These are phyloP conservation scores for Urochloa ruziziensis DNA, from an alignment of 176 grass and related monocot genomes.

Conservation along the genomic window DNA sequence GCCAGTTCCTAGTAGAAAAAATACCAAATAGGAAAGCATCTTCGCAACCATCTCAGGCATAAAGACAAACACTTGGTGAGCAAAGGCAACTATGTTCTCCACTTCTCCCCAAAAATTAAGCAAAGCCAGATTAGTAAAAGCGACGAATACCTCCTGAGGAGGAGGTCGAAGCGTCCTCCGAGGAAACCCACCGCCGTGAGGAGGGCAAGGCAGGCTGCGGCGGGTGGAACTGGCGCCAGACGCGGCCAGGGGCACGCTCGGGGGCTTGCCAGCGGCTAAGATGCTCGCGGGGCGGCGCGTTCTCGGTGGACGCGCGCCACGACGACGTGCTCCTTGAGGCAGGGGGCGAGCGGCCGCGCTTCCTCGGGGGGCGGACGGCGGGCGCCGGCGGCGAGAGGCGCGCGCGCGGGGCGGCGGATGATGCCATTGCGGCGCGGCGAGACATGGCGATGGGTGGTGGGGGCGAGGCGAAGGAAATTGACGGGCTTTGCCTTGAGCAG, in stretches of 20 bases:
- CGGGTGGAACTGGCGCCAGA: neutral
- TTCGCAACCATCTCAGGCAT: neutral
- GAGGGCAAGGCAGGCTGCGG: neutral
- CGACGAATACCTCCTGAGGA: conserved; percentile 37
- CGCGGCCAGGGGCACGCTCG: conserved; percentile 6
- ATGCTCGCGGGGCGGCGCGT: neutral
- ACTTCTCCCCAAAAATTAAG: neutral
- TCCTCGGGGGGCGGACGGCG: neutral
- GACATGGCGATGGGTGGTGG: neutral
- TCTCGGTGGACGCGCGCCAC: neutral
- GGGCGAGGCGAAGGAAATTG: neutral
- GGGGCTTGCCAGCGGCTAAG: conserved; percentile 32
- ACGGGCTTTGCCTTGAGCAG: neutral
- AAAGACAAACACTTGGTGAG: conserved; percentile 22
- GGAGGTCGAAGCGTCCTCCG: conserved; percentile 42
- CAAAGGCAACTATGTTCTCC: neutral
- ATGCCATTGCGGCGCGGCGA: conserved; percentile 36
- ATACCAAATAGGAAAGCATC: neutral
- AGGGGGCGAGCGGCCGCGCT: conserved; percentile 37
- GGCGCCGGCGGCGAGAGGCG: conserved; percentile 28
- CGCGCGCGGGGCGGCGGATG: conserved; percentile 24
- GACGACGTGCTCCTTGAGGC: neutral
- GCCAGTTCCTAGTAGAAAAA: neutral
- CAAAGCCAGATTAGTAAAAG: neutral
- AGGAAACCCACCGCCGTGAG: conserved; percentile 39